These are phyloP conservation scores for Rhizopogon vesiculosus DNA, from an alignment of 768 basidiomycete genomes.

Conservation along the genomic window DNA sequence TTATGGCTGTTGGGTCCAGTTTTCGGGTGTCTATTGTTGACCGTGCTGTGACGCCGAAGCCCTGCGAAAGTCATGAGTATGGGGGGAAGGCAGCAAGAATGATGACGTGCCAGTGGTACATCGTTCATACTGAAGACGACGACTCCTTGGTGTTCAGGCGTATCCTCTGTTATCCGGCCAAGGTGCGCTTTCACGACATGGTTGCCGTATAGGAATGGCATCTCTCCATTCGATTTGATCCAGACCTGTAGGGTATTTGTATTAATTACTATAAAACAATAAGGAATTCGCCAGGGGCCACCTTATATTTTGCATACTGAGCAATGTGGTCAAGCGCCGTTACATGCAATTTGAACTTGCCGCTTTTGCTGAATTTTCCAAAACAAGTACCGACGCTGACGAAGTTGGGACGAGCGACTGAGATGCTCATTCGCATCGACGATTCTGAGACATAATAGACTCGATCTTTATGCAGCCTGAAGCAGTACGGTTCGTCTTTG, in stretches of 20 bases:
- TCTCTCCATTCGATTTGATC: slow-evolving; percentile 99
- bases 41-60: slow-evolving; percentile 95
- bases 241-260: slow-evolving; percentile 59
- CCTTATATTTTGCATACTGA: slow-evolving; percentile 98
- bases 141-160: slow-evolving; percentile 97
- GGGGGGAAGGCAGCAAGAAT: not conserved
- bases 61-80: slow-evolving; percentile 42
- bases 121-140: slow-evolving; percentile 96
- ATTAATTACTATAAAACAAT: not conserved
- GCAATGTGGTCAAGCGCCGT: slow-evolving; percentile 91
- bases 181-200: slow-evolving; percentile 98
- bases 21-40: slow-evolving; percentile 96
- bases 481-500: slow-evolving; percentile 92
- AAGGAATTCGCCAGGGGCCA: slow-evolving; percentile 25
- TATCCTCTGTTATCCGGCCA: slow-evolving; percentile 98
- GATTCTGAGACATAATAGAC: slow-evolving; percentile 97
- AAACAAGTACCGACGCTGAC: slow-evolving; percentile 94
- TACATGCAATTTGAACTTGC: slow-evolving; percentile 96
- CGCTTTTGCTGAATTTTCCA: slow-evolving; percentile 95
- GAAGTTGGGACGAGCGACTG: slow-evolving; percentile 88
- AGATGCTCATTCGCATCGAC: slow-evolving; percentile 89
- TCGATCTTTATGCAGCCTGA: slow-evolving; percentile 89
- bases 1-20: slow-evolving; percentile 93
- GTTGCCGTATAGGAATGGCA: slow-evolving; percentile 99
- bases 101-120: slow-evolving; percentile 70